A percentile compares a stretch with the other conserved stretches of the same genome.
These are phyloP conservation scores for Cupressus sempervirens DNA, from an alignment of 75 land plant species.

Conservation along the genomic window DNA sequence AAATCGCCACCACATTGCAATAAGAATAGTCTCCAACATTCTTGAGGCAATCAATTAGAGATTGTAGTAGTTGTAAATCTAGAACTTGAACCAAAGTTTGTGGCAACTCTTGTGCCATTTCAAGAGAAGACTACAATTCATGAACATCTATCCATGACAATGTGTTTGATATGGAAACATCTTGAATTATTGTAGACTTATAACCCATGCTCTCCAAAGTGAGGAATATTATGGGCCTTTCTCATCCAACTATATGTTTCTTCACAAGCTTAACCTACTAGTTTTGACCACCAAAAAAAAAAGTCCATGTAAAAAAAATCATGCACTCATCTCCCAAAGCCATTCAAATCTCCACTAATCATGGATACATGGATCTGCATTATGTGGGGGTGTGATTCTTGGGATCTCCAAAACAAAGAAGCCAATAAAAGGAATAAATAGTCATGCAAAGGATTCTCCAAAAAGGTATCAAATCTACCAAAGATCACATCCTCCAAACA, in stretches of 20 bases:
- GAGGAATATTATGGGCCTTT: slow-evolving; percentile 67
- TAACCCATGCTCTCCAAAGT: slow-evolving; percentile 82
- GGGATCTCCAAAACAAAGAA: no score
- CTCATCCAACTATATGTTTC: slow-evolving; percentile 66
- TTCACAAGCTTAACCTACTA: slow-evolving; percentile 90
- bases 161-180: slow-evolving; percentile 92
- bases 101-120: slow-evolving; percentile 79
- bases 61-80: slow-evolving; percentile 67
- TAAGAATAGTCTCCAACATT: slow-evolving; percentile 95
- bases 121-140: slow-evolving; percentile 74
- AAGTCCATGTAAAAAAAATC: no score
- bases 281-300: slow-evolving; percentile 36
- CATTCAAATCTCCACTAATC: no score
- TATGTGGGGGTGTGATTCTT: no score
- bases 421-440: no score
- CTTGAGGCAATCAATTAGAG: slow-evolving; percentile 75
- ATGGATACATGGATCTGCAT: no score
- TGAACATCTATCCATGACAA: slow-evolving; percentile 64
- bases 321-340: no score
- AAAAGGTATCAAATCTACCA: no score
- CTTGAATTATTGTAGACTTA: slow-evolving; percentile 86
- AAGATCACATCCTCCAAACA: no score
- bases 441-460: no score
- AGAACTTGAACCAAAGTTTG: slow-evolving; percentile 85
- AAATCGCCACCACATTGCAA: no score